Base-by-base conservation (phyloP, 306 rosid species). In the Castanea sativa region DNA sequence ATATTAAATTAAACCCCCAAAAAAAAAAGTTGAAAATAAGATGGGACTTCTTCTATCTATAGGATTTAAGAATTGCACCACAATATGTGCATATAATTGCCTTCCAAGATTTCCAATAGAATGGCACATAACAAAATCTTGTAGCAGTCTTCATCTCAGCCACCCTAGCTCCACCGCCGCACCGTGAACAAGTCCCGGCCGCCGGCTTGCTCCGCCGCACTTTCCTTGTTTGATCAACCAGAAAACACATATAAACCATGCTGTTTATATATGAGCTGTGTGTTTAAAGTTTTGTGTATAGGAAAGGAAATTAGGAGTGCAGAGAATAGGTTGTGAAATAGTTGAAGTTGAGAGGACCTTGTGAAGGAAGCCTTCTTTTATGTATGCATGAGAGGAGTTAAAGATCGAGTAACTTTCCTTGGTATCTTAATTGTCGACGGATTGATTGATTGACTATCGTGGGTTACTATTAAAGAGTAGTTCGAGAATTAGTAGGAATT, bases 91-190 rank as follows among this genome's bases (percentile, higher is more conserved):
- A 94, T 1, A 91, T 85, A 52, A 94, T 78, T 30, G 92, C 94
- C 73, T 81, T 88, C 96, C 94, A 94, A 6, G 89, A 88, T 43
- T 91, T 94, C 91, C 94, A 90, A 53, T 92, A 90, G 55, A 94
- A 87, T 1, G 97, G 98, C 16, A 94, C 97, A 74, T 75, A 85
- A 77, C 97, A 94, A 71, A 94, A 94, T 77, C 98, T 88, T 1
- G 98, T 94, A 45, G 93, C 91, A 0, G 91, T 90, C 79, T 91
- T 92, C 94, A 91, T 88, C 10, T 94, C 94, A 0, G 92, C 98
- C 56, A 94, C 96, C 79, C 98, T 92, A 0, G 97, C 98, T 8
- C 97, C 96, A 2, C 97, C 90, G 65, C 98, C 97, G 79, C 98
- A 94, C 32, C 97, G 86, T 1, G 97, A 91, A 69, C 98, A 94